phyloP scores from a whole-genome alignment of 2,329 filamentous ascomycete species.

The Trichoderma breve region DNA sequence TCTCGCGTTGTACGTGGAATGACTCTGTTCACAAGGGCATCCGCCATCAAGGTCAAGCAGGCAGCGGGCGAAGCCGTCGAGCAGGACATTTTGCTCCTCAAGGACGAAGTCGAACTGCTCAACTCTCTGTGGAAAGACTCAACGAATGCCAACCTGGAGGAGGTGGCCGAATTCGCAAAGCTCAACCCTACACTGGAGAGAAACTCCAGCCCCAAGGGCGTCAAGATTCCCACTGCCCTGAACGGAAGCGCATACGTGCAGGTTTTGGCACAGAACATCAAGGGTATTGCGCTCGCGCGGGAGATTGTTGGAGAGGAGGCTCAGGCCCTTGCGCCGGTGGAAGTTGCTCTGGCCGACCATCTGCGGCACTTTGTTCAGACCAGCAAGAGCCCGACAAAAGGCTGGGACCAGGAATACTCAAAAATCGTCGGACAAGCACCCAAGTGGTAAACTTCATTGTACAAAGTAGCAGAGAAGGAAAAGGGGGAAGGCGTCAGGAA shows the following conservation, averaged over 20 bases:
- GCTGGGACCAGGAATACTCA: conserved; percentile 30
- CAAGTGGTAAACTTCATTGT: conserved; percentile 25
- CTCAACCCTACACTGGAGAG: conserved; percentile 27
- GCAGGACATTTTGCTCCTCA: conserved; percentile 27
- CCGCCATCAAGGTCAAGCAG: conserved; percentile 29
- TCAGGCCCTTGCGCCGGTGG: conserved; percentile 38
- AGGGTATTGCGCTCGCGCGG: conserved; percentile 45
- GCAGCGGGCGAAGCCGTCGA: conserved; percentile 26
- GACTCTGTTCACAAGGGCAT: conserved; percentile 32
- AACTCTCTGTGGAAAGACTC: conserved; percentile 29
- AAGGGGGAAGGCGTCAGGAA: neutral
- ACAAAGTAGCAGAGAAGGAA: neutral
- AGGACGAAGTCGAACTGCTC: conserved; percentile 32
- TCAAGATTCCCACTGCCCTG: conserved; percentile 22
- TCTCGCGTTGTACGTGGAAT: conserved; percentile 33
- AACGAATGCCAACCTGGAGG: conserved; percentile 23
- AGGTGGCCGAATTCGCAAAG: conserved; percentile 27
- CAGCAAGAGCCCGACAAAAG: conserved; percentile 17
- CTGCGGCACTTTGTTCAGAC: conserved; percentile 33
- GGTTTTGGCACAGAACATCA: conserved; percentile 34
- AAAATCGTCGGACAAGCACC: conserved; percentile 30
- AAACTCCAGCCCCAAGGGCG: conserved; percentile 9
- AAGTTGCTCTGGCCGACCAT: conserved; percentile 38
- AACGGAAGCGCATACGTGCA: conserved; percentile 30
- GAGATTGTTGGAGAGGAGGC: conserved; percentile 38